A percentile compares a stretch with the other conserved stretches of the same genome.
phyloP scores from a whole-genome alignment of 1,139 yeast genomes.

The Yamadazyma epiphylla region DNA sequence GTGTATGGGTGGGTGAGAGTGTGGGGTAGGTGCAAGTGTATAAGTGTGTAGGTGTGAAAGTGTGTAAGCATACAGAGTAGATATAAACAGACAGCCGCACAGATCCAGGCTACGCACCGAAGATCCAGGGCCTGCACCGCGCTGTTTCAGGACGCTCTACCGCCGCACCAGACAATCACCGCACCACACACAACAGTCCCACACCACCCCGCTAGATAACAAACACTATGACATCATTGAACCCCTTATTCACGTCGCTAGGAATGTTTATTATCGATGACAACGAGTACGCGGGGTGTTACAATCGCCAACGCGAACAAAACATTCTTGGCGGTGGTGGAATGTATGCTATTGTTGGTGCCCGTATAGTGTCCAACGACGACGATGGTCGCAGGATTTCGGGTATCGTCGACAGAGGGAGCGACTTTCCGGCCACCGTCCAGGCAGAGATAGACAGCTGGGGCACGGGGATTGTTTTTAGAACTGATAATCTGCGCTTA shows the following conservation, averaged over 20 bases:
- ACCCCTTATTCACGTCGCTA: constrained; percentile 40
- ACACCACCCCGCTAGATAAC: no score
- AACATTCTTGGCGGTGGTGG: constrained; percentile 90
- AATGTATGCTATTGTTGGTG: constrained; percentile 76
- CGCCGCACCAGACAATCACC: no score
- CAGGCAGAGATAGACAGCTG: constrained; percentile 49
- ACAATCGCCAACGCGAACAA: constrained; percentile 37
- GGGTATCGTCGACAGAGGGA: constrained; percentile 77
- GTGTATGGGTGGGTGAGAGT: no score
- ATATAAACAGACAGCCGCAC: no score
- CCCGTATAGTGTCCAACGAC: constrained; percentile 49
- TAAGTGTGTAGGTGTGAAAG: no score
- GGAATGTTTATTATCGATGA: constrained; percentile 96
- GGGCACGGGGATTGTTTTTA: constrained; percentile 56
- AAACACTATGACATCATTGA: no score
- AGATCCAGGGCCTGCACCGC: no score
- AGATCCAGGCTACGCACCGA: no score
- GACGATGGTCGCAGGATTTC: constrained; percentile 37
- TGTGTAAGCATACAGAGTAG: no score
- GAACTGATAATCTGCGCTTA: constrained; percentile 47
- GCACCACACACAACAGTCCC: no score
- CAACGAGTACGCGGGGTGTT: constrained; percentile 51
- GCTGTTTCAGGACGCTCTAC: no score
- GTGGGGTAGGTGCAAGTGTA: no score
- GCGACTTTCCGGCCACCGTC: constrained; percentile 61